phyloP scores from a whole-genome alignment of 768 basidiomycete genomes.

The Phallus indusiatus region DNA sequence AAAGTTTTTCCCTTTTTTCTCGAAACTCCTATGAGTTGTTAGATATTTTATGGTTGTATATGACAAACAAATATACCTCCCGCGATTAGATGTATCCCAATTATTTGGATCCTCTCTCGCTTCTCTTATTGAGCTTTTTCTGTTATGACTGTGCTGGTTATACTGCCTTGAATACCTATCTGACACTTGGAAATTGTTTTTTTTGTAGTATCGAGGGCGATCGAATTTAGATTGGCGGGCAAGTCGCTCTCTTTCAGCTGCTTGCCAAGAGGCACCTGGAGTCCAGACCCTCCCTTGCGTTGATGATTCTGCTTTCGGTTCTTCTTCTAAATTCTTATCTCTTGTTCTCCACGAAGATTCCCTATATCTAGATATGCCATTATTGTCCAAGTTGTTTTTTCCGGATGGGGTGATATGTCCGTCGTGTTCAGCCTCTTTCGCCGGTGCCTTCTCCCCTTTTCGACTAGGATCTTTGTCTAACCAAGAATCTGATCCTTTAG shows the following conservation, averaged over 20 bases:
- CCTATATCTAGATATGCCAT: background rate
- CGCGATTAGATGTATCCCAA: background rate
- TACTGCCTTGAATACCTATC: constrained; percentile 22
- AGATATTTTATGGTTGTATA: background rate
- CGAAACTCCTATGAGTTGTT: constrained; percentile 48
- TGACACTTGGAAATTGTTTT: constrained; percentile 21
- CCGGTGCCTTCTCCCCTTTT: background rate
- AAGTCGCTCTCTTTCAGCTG: constrained; percentile 24
- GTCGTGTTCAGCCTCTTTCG: background rate
- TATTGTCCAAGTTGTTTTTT: constrained; percentile 2
- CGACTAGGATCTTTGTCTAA: background rate
- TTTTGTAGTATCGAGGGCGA: constrained; percentile 24
- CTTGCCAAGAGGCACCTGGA: constrained; percentile 60
- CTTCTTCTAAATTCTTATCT: constrained; percentile 2
- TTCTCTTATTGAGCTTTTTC: constrained; percentile 37
- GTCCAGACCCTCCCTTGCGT: constrained; percentile 59
- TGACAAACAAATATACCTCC: constrained; percentile 42
- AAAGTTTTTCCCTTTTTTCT: constrained; percentile 39
- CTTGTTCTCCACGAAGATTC: constrained; percentile 2
- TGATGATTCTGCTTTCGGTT: background rate
- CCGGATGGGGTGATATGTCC: background rate
- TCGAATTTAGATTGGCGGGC: constrained; percentile 30
- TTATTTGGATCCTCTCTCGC: constrained; percentile 3
- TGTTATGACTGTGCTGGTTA: constrained; percentile 34
- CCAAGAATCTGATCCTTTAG: constrained; percentile 3